Evolutionary conservation across 1,284 basidiomycete species (phyloP).

Genomic region (Sporisorium scitamineum): DNA sequence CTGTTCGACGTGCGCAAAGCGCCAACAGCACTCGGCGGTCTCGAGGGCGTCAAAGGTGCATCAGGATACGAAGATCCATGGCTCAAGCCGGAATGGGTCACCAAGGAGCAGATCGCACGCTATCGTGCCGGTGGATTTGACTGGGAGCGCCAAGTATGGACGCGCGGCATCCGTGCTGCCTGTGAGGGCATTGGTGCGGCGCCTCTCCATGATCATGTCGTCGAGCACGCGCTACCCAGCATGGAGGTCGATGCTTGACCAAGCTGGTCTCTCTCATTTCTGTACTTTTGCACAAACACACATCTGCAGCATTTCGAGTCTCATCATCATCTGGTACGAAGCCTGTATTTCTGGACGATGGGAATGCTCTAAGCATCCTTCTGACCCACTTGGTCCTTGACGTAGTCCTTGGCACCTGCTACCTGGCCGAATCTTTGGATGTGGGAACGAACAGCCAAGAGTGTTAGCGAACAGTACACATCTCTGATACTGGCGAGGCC

Average conservation of each 20-base stretch:
- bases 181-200: constrained; percentile 53
- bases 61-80: constrained; percentile 61
- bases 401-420: constrained; percentile 37
- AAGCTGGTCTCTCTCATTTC: not conserved
- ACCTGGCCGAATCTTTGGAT: constrained; percentile 16
- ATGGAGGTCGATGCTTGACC: constrained; percentile 38
- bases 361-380: constrained; percentile 7
- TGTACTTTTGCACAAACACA: constrained; percentile 10
- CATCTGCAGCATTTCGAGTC: not conserved
- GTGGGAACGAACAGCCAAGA: not conserved
- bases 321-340: not conserved
- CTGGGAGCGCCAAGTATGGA: constrained; percentile 61
- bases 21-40: constrained; percentile 48
- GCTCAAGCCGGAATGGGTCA: constrained; percentile 50
- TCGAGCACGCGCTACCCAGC: constrained; percentile 3
- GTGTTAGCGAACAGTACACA: not conserved
- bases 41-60: constrained; percentile 43
- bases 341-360: not conserved
- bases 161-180: constrained; percentile 47
- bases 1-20: constrained; percentile 52
- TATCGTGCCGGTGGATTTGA: constrained; percentile 63
- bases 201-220: constrained; percentile 15
- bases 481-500: not conserved
- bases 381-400: constrained; percentile 26
- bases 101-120: constrained; percentile 40